These are phyloP conservation scores for Austropuccinia psidii DNA, from an alignment of 1,284 basidiomycete species.

Conservation along the genomic window DNA sequence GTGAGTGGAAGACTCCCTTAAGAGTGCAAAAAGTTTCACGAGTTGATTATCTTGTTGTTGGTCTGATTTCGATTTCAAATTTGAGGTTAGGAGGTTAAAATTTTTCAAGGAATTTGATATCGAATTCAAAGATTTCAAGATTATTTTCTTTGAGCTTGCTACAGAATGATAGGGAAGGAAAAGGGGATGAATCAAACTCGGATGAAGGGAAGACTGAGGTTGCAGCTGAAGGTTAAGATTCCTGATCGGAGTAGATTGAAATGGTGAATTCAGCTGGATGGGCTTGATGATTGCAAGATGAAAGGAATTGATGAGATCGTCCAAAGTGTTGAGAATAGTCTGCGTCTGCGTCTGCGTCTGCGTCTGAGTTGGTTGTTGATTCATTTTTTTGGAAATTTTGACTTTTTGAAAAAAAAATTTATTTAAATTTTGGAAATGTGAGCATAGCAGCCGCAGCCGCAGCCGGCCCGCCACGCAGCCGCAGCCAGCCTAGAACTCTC, in stretches of 20 bases:
- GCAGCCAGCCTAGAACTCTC: no score
- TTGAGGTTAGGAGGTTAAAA: not conserved
- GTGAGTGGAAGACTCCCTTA: conserved; percentile 10
- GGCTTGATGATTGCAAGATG: not conserved
- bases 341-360: no score
- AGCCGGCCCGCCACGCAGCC: no score
- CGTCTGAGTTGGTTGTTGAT: no score
- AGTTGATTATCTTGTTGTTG: not conserved
- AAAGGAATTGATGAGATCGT: not conserved
- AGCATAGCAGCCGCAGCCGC: no score
- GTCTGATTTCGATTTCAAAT: not conserved
- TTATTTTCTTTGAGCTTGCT: not conserved
- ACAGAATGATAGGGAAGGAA: not conserved
- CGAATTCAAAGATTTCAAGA: not conserved
- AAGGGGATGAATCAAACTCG: not conserved
- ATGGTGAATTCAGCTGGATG: not conserved
- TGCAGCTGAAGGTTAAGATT: no score
- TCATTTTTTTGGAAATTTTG: no score
- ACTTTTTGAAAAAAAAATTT: no score
- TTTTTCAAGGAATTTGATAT: not conserved
- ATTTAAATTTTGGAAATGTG: no score
- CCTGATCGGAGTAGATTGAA: no score
- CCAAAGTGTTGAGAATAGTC: no score
- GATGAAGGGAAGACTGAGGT: not conserved
- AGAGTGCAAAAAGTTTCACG: conserved; percentile 8